phyloP scores from a whole-genome alignment of 352 stramenopile genomes.

The Salisapilia sapeloensis region DNA sequence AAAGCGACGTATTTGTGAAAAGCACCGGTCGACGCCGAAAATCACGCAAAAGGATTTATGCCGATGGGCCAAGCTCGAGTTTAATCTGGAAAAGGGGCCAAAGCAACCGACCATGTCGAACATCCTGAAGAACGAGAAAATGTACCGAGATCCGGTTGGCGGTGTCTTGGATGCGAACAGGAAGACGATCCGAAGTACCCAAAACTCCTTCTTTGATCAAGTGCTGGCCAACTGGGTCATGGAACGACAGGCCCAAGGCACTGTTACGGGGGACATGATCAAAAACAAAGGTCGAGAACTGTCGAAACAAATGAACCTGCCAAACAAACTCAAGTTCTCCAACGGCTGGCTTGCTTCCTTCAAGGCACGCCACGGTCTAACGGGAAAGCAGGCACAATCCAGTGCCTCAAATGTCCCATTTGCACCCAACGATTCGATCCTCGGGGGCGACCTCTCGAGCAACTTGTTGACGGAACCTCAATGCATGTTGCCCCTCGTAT shows the following conservation, averaged over 20 bases:
- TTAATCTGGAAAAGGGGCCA: slow-evolving; percentile 64
- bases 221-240: slow-evolving; percentile 81
- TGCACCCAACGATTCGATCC: slow-evolving; percentile 14
- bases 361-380: slow-evolving; percentile 66
- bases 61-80: slow-evolving; percentile 80
- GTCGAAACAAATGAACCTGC: slow-evolving; percentile 66
- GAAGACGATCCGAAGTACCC: slow-evolving; percentile 73
- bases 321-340: slow-evolving; percentile 71
- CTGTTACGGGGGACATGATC: slow-evolving; percentile 82
- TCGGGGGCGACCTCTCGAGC: slow-evolving; percentile 10
- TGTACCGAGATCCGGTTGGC: slow-evolving; percentile 75
- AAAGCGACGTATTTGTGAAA: slow-evolving; percentile 79
- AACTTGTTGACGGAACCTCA: slow-evolving; percentile 28
- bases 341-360: slow-evolving; percentile 79
- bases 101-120: slow-evolving; percentile 72
- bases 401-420: slow-evolving; percentile 7
- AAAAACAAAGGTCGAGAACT: slow-evolving; percentile 71
- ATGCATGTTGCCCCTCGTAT: slow-evolving; percentile 69
- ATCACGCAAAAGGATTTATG: slow-evolving; percentile 81
- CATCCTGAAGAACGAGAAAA: slow-evolving; percentile 77
- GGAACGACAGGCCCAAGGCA: slow-evolving; percentile 77
- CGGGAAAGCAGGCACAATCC: slow-evolving; percentile 24
- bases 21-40: slow-evolving; percentile 70
- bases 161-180: slow-evolving; percentile 54
- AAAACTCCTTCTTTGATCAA: slow-evolving; percentile 63